Evolutionary conservation across 805 yeast species (phyloP), one percentile per base, ranked within the genome.

Genomic region (Teunomyces lycoperdinae): DNA sequence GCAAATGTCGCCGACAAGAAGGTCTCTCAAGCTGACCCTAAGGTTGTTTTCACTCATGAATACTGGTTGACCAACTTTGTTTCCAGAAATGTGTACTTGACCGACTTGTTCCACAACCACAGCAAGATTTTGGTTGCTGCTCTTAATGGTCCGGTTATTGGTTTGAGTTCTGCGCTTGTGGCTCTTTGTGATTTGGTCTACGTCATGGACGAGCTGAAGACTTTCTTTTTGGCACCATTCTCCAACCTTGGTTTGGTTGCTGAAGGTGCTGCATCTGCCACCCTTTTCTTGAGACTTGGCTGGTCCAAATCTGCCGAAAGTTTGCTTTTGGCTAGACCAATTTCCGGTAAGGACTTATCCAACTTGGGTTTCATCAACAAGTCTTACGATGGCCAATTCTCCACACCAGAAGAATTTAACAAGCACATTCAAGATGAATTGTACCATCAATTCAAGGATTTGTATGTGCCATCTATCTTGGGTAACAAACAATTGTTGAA

Each of bases 91-190:
- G 76, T 83, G 26, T 83, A 77, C 58, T 67, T 89, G 46, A 83
- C 94, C 4, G 79, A 82, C 53, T 71, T 84, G 33, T 81, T 87
- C 61, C 79, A 80, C 53, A 78, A 81, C 57, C 96, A 89, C 66
- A 67, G 76, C 8, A 89, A 89, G 62, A 73, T 88, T 7, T 68
- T 89, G 32, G 83, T 83, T 26, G 80, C 81, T 39, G 91, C 89
- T 3, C 72, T 89, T 48, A 89, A 89, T 61, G 97, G 97, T 0
- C 96, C 97, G 0, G 95, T 82, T 4, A 78, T 89, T 49, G 97
- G 97, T 0, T 74, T 89, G 49, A 72, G 83, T 29, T 81, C 91
- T 2, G 89, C 90, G 0, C 64, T 89, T 45, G 83, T 88, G 9
- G 79, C 85, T n/a, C 68, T 86, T 46, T 81, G 87, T 65, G 97